These are phyloP conservation scores for Globisporangium iwayamae DNA, from an alignment of 352 stramenopile species.

Conservation along the genomic window DNA sequence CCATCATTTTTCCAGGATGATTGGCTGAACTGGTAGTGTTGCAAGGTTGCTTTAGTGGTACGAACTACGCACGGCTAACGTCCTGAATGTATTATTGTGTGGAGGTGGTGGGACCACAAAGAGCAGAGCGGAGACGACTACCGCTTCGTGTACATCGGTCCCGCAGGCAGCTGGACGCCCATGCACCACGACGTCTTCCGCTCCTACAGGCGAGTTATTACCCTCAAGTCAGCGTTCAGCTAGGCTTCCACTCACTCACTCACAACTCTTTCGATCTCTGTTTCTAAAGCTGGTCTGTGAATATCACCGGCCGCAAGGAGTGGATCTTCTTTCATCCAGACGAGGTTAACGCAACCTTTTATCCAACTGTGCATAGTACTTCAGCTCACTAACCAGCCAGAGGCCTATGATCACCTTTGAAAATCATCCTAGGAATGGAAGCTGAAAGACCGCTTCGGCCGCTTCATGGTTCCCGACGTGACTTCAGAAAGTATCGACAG, in stretches of 20 bases:
- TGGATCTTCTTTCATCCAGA: slow-evolving; percentile 90
- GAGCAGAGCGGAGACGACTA: slow-evolving; percentile 83
- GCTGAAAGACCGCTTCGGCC: slow-evolving; percentile 69
- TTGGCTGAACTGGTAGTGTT: slow-evolving; percentile 88
- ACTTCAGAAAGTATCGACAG: slow-evolving; percentile 38
- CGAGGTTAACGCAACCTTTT: slow-evolving; percentile 57
- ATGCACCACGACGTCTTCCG: slow-evolving; percentile 96
- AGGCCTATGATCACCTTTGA: neutral
- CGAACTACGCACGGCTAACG: too few species aligned
- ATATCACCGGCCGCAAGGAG: slow-evolving; percentile 93
- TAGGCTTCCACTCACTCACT: neutral
- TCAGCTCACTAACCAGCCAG: neutral
- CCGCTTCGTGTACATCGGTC: slow-evolving; percentile 96
- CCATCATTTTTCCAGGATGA: slow-evolving; percentile 88
- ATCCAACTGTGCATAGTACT: neutral
- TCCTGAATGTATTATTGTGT: too few species aligned
- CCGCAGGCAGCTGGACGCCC: slow-evolving; percentile 83
- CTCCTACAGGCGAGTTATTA: slow-evolving; percentile 83
- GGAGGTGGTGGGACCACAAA: slow-evolving; percentile 79
- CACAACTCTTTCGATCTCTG: neutral
- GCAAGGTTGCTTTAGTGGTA: too few species aligned
- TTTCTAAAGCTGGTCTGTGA: slow-evolving; percentile 91
- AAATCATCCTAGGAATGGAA: slow-evolving; percentile 50
- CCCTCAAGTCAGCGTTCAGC: too few species aligned
- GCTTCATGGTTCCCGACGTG: slow-evolving; percentile 52